phyloP scores from a whole-genome alignment of 2,329 filamentous ascomycete genomes.

The Botryotinia convoluta region DNA sequence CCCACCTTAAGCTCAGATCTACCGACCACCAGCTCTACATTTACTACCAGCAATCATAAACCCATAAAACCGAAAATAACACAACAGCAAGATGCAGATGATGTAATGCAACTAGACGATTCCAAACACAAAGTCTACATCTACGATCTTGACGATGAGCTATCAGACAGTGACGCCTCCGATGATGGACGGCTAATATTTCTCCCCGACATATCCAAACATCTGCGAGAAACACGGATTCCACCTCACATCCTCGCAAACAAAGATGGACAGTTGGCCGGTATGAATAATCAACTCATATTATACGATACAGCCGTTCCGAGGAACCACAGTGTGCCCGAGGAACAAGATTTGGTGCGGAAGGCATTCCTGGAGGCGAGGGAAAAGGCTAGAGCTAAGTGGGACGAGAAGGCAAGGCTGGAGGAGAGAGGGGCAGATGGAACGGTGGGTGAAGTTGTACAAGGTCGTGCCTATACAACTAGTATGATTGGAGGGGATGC shows the following conservation, averaged over 20 bases:
- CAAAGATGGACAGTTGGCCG: constrained; percentile 53
- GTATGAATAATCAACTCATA: constrained; percentile 65
- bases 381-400: constrained; percentile 61
- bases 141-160: constrained; percentile 83
- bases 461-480: constrained; percentile 24
- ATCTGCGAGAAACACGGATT: constrained; percentile 68
- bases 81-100: constrained; percentile 42
- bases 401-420: constrained; percentile 44
- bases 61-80: constrained; percentile 25
- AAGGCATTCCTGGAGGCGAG: constrained; percentile 81
- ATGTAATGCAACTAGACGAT: constrained; percentile 82
- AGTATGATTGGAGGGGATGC: constrained; percentile 1
- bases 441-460: constrained; percentile 22
- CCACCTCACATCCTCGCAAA: constrained; percentile 58
- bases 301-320: constrained; percentile 71
- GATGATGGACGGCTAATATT: constrained; percentile 67
- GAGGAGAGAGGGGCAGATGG: constrained; percentile 36
- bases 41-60: constrained; percentile 26
- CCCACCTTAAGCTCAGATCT: constrained; percentile 34
- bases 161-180: constrained; percentile 64
- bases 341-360: constrained; percentile 73
- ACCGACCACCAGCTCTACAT: constrained; percentile 13
- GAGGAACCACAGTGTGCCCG: constrained; percentile 69
- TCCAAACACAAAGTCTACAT: constrained; percentile 85
- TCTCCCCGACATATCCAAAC: constrained; percentile 81